Conservation (phyloP, 2,329 filamentous ascomycete species). For the Sporothrix humicola region DNA sequence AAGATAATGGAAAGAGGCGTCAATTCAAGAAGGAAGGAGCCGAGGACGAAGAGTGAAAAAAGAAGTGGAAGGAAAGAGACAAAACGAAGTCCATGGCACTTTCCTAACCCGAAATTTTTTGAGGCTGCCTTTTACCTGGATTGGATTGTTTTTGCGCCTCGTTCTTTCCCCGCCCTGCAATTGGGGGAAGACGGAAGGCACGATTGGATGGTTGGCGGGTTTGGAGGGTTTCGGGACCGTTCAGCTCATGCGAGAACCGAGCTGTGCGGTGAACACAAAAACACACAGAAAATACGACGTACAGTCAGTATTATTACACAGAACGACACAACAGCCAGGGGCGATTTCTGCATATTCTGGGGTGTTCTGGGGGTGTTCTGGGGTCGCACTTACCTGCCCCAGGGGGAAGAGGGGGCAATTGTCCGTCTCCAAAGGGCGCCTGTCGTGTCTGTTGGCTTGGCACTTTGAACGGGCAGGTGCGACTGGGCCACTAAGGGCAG, state of each 20-base stretch:
- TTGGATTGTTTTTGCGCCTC: background rate
- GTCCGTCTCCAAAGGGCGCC: background rate
- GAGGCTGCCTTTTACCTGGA: background rate
- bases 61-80: background rate
- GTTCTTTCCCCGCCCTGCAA: background rate
- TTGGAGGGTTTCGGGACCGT: background rate
- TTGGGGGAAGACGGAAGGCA: slow-evolving; percentile 5
- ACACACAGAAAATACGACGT: background rate
- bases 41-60: background rate
- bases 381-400: background rate
- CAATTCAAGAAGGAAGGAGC: slow-evolving; percentile 13
- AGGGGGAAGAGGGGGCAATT: background rate
- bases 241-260: background rate
- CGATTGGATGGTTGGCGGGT: slow-evolving; percentile 4
- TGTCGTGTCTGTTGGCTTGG: slow-evolving; percentile 5
- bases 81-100: background rate
- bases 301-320: background rate
- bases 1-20: background rate
- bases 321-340: background rate
- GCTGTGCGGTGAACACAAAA: background rate
- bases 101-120: background rate
- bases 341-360: background rate
- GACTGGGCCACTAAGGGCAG: background rate
- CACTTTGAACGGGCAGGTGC: background rate
- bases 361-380: slow-evolving; percentile 6